These are phyloP conservation scores for Carex cristatella DNA, from an alignment of 176 grass and related monocot genomes.

Conservation along the genomic window DNA sequence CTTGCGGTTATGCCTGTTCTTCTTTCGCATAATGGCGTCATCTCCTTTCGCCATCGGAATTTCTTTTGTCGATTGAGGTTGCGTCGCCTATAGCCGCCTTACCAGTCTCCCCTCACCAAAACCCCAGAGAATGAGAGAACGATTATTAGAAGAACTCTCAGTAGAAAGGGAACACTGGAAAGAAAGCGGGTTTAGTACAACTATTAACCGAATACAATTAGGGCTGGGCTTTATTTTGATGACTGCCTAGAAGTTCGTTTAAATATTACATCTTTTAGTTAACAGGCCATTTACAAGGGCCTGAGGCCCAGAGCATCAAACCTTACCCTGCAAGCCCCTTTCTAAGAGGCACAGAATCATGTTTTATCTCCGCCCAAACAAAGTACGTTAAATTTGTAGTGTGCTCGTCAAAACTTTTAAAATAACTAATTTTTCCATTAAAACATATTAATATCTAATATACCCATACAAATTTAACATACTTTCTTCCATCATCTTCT, in stretches of 20 bases:
- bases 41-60: constrained; percentile 79
- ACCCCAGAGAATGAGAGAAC: background rate
- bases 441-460: no score
- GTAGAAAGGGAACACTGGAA: background rate
- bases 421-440: no score
- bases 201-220: background rate
- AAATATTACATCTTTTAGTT: background rate
- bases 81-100: constrained; percentile 12
- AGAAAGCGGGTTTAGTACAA: background rate
- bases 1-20: constrained; percentile 64
- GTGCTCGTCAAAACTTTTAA: no score
- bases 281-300: background rate
- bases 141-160: background rate
- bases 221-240: background rate
- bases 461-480: no score
- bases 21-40: constrained; percentile 57
- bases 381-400: no score
- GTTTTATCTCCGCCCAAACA: no score
- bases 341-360: background rate
- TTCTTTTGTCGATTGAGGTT: background rate
- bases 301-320: background rate
- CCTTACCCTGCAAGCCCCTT: background rate
- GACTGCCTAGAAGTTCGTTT: background rate
- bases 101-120: background rate
- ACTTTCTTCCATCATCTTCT: no score